Conservation (phyloP, 1,284 basidiomycete species). For the Polyporus tsugae region DNA sequence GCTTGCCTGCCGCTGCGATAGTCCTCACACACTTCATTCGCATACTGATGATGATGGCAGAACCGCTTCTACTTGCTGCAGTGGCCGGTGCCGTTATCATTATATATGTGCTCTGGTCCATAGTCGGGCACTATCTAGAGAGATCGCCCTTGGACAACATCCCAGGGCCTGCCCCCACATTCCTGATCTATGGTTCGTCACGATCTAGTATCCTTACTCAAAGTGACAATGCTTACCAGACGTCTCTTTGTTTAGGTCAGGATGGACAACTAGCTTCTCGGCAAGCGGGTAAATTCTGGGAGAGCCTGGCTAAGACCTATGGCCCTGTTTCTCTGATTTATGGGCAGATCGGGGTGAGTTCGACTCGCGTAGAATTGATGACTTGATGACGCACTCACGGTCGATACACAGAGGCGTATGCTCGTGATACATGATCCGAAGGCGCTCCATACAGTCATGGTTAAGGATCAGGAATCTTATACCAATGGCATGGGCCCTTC, state of each 20-base stretch:
- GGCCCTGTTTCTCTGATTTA: constrained; percentile 31
- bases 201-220: neutral
- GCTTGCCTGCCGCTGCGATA: neutral
- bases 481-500: neutral
- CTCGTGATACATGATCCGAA: constrained; percentile 14
- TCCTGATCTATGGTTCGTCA: neutral
- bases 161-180: neutral
- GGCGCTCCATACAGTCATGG: constrained; percentile 15
- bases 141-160: neutral
- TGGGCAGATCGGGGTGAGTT: constrained; percentile 29
- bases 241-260: neutral
- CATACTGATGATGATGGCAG: neutral
- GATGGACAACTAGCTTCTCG: neutral
- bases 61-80: neutral
- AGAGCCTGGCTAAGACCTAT: constrained; percentile 21
- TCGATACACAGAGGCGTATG: constrained; percentile 2
- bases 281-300: constrained; percentile 1
- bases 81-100: neutral
- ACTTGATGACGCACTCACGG: neutral
- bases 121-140: neutral
- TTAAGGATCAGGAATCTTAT: constrained; percentile 18
- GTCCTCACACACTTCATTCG: neutral
- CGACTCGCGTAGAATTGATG: neutral
- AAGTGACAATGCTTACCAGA: neutral
- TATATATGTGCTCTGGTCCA: neutral